phyloP scores from a whole-genome alignment of 2,329 filamentous ascomycete genomes.

The Fusarium sulawesiense region DNA sequence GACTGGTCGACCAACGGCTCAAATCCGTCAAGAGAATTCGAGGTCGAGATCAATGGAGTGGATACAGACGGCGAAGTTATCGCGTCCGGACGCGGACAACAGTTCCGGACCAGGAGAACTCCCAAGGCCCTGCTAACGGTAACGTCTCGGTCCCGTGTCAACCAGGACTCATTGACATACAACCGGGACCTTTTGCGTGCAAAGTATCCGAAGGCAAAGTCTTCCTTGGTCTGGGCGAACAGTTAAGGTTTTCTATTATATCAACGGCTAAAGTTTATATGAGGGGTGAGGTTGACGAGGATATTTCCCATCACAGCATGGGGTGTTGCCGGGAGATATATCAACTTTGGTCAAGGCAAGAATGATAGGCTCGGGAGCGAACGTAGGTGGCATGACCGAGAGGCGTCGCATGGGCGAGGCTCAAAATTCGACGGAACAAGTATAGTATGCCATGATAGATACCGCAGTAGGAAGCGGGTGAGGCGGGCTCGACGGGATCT shows the following conservation, averaged over 20 bases:
- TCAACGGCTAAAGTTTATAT: slow-evolving; percentile 35
- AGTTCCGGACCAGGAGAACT: not conserved
- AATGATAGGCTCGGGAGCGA: slow-evolving; percentile 15
- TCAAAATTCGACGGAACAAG: slow-evolving; percentile 35
- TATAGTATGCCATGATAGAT: slow-evolving; percentile 19
- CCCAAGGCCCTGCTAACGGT: not conserved
- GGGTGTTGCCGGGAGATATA: slow-evolving; percentile 9
- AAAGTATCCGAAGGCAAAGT: not conserved
- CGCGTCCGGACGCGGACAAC: slow-evolving; percentile 12
- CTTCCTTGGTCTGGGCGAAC: slow-evolving; percentile 4
- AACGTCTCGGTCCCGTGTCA: not conserved
- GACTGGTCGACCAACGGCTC: not conserved
- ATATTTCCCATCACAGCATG: not conserved
- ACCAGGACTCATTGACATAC: not conserved
- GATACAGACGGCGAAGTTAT: slow-evolving; percentile 7
- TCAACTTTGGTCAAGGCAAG: not conserved
- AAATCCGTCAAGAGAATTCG: not conserved
- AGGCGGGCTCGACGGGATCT: slow-evolving; percentile 35
- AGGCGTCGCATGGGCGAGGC: slow-evolving; percentile 16
- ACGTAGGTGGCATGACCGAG: slow-evolving; percentile 3
- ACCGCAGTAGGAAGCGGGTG: slow-evolving; percentile 13
- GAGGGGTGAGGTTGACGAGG: slow-evolving; percentile 4
- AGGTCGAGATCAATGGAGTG: slow-evolving; percentile 36
- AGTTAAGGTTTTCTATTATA: slow-evolving; percentile 30
- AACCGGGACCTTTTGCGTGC: slow-evolving; percentile 6